Evolutionary conservation across 192 early-diverging fungal genomes (phyloP), one percentile per base, ranked within the genome.

Genomic region (Coemansia sp.): DNA sequence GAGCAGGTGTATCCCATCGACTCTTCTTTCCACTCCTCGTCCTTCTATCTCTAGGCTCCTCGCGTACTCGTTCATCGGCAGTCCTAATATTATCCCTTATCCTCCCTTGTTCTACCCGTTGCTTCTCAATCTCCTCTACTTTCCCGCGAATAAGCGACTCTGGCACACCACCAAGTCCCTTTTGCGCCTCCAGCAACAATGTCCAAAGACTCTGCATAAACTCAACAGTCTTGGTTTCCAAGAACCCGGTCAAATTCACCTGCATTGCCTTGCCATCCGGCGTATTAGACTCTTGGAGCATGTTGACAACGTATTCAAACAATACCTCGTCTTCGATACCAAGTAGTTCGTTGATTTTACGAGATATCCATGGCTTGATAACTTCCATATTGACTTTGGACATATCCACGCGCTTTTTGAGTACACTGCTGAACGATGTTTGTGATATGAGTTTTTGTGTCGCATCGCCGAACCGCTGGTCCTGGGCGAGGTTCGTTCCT

Each of bases 241-340:
- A 80, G 68, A 99, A 99, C 12, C 96, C 95, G 4, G 95, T 95
- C 10, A 99, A 85, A 69, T 95, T 94, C 65, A 98, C 95, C 76
- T 99, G 97, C 86, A 99, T 94, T 20, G 87, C 71, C 68, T 90
- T 91, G 44, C 96, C 94, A 80, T 99, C 97, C 15, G 91, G 89
- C 6, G 80, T 87, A 87, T 92, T 61, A 16, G 68, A 69, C 29
- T 89, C 89, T 68, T 97, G 92, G 38, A 99, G 85, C 79, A 96
- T 86, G 34, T 90, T 89, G 66, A 92, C 89, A 3, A 97, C 85
- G 76, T 91, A 96, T 46, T 96, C 93, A 61, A 95, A 87, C 5
- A 97, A 85, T 24, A 99, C 89, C 66, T 99, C 97, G 74, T 99
- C 97, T 58, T 99, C 97, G 33, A 96, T 86, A 3, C 94, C 95